A percentile compares a stretch with the other conserved stretches of the same genome.
phyloP scores from a whole-genome alignment of 2,329 filamentous ascomycete genomes.

The Claviceps sp. region DNA sequence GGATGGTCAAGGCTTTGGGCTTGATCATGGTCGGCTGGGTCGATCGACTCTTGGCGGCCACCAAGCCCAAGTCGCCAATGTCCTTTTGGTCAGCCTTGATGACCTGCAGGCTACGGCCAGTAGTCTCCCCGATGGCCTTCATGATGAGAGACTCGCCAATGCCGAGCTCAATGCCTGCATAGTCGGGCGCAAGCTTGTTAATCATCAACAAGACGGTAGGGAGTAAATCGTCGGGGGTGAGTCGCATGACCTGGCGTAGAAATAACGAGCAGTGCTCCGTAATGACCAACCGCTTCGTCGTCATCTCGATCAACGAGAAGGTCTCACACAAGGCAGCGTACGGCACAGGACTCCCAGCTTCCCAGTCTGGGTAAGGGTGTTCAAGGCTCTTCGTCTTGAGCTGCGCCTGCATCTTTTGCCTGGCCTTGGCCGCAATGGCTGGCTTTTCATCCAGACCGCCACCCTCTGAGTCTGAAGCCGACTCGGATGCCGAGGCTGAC shows the following conservation, averaged over 20 bases:
- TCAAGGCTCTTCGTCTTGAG: slow-evolving; percentile 56
- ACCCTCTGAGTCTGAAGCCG: slow-evolving; percentile 29
- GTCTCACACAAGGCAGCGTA: slow-evolving; percentile 91
- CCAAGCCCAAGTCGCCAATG: slow-evolving; percentile 86
- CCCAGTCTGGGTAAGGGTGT: slow-evolving; percentile 93
- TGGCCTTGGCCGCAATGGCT: slow-evolving; percentile 57
- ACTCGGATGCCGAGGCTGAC: slow-evolving; percentile 13
- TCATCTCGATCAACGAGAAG: slow-evolving; percentile 90
- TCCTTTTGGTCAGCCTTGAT: slow-evolving; percentile 96
- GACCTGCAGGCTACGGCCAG: slow-evolving; percentile 71
- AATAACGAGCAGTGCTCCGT: slow-evolving; percentile 82
- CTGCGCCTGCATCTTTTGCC: slow-evolving; percentile 68
- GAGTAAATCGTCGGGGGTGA: slow-evolving; percentile 79
- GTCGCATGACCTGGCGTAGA: slow-evolving; percentile 79
- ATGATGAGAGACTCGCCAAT: slow-evolving; percentile 97
- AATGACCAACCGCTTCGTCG: slow-evolving; percentile 80
- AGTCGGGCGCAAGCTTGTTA: slow-evolving; percentile 94
- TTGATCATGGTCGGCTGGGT: slow-evolving; percentile 99
- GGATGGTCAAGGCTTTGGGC: slow-evolving; percentile 77
- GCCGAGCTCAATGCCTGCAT: slow-evolving; percentile 91
- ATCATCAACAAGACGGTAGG: slow-evolving; percentile 91
- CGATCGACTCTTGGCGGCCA: slow-evolving; percentile 87
- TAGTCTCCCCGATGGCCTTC: slow-evolving; percentile 94
- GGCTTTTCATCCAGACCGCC: slow-evolving; percentile 49
- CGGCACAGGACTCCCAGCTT: slow-evolving; percentile 73